Evolutionary conservation across 352 stramenopile species (phyloP).

Genomic region (Pythium grandisporangium): DNA sequence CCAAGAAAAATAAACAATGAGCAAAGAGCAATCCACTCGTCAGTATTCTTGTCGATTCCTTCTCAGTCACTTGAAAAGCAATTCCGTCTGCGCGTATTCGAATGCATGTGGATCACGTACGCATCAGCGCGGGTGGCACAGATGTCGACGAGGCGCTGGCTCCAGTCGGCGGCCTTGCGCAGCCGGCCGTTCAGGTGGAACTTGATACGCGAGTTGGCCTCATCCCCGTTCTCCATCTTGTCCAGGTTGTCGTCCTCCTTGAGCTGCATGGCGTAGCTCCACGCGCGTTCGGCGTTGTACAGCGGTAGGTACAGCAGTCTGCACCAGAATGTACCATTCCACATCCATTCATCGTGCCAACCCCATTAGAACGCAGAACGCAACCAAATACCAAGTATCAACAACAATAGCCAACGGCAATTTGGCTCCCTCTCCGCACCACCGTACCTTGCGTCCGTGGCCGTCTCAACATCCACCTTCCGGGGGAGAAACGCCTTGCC

Average conservation of each 20-base stretch:
- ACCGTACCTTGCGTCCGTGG: slow-evolving; percentile 42
- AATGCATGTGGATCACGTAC: slow-evolving; percentile 17
- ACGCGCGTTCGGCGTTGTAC: slow-evolving; percentile 87
- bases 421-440: too few relatives aligned
- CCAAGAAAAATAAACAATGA: neutral
- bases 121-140: slow-evolving; percentile 73
- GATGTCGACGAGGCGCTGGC: slow-evolving; percentile 65
- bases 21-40: too few relatives aligned
- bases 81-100: too few relatives aligned
- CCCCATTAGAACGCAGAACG: too few relatives aligned
- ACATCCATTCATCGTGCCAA: too few relatives aligned
- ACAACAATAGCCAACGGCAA: too few relatives aligned
- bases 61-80: too few relatives aligned
- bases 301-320: slow-evolving; percentile 80
- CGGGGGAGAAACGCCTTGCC: slow-evolving; percentile 76
- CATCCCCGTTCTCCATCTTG: slow-evolving; percentile 76
- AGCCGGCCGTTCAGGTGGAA: slow-evolving; percentile 85
- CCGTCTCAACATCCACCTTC: slow-evolving; percentile 77
- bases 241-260: slow-evolving; percentile 84
- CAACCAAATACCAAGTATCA: neutral
- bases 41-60: too few relatives aligned
- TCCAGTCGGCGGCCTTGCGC: slow-evolving; percentile 84
- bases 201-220: slow-evolving; percentile 84
- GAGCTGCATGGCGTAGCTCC: slow-evolving; percentile 89
- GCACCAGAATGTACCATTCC: neutral